A percentile compares a stretch with the other conserved stretches of the same genome.
phyloP scores from a whole-genome alignment of 139 green algal genomes.

The Nannochloris sp. region DNA sequence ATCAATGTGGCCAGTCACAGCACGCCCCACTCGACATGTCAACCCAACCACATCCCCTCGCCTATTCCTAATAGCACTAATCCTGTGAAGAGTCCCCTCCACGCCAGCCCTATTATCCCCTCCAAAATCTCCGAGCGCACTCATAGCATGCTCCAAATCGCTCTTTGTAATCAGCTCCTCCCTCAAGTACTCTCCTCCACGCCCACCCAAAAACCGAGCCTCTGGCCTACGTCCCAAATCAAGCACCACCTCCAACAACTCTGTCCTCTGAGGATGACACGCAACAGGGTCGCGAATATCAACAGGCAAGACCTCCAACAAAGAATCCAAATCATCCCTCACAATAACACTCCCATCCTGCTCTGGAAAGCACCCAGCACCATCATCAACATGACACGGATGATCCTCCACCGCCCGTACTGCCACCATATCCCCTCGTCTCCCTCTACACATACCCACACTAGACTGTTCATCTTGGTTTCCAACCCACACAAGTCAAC shows the following conservation, averaged over 20 bases:
- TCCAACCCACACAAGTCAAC: no score
- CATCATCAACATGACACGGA: neutral
- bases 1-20: conserved; percentile 83
- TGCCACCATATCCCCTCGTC: no score
- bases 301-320: conserved; percentile 70
- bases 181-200: conserved; percentile 50
- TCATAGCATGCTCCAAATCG: conserved; percentile 45
- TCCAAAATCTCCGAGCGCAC: conserved; percentile 68
- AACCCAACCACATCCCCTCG: conserved; percentile 80
- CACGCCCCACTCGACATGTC: conserved; percentile 90
- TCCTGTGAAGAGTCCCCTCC: conserved; percentile 68
- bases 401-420: neutral
- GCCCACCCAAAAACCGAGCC: conserved; percentile 53
- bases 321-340: conserved; percentile 67
- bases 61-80: conserved; percentile 79
- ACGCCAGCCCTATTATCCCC: conserved; percentile 76
- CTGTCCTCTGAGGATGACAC: conserved; percentile 51
- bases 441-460: no score
- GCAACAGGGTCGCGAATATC: conserved; percentile 59
- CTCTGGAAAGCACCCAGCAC: conserved; percentile 32
- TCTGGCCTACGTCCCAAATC: conserved; percentile 57
- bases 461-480: no score
- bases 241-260: conserved; percentile 68
- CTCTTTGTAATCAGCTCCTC: conserved; percentile 47
- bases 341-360: conserved; percentile 69